These are phyloP conservation scores for Populus pruinosa DNA, from an alignment of 345 rosid species.

Conservation along the genomic window DNA sequence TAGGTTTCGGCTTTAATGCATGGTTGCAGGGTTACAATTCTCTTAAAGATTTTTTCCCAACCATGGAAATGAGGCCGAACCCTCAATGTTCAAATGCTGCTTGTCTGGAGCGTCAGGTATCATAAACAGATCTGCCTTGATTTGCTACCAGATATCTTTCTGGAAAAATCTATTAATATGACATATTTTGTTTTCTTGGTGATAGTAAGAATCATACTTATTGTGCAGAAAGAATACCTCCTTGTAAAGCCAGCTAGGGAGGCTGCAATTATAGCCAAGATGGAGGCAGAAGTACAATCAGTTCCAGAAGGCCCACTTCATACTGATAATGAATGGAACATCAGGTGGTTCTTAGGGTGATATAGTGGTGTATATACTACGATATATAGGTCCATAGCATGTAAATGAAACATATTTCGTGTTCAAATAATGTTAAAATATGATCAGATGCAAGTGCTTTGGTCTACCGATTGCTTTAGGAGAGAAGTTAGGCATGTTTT, in stretches of 20 bases:
- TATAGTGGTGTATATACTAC: background rate
- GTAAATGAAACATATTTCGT: background rate
- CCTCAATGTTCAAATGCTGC: slow-evolving; percentile 89
- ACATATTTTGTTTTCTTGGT: slow-evolving; percentile 14
- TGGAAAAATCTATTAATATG: slow-evolving; percentile 8
- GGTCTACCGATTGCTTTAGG: background rate
- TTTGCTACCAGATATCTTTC: background rate
- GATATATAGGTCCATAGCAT: background rate
- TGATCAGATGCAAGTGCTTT: background rate
- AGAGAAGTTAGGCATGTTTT: background rate
- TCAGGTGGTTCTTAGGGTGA: slow-evolving; percentile 49
- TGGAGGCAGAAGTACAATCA: slow-evolving; percentile 58
- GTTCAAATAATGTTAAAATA: background rate
- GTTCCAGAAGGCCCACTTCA: slow-evolving; percentile 60
- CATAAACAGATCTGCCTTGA: slow-evolving; percentile 11
- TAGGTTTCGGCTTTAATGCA: slow-evolving; percentile 12
- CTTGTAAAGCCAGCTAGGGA: slow-evolving; percentile 80
- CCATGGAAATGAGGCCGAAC: slow-evolving; percentile 94
- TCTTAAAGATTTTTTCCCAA: slow-evolving; percentile 90
- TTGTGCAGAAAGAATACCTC: slow-evolving; percentile 67
- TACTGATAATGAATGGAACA: slow-evolving; percentile 88
- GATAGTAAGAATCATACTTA: slow-evolving; percentile 1
- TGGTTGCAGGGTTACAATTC: slow-evolving; percentile 82
- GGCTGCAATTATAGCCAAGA: slow-evolving; percentile 84
- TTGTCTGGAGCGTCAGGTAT: slow-evolving; percentile 91